phyloP scores from a whole-genome alignment of 2,329 filamentous ascomycete species.

The Diaporthe eres region DNA sequence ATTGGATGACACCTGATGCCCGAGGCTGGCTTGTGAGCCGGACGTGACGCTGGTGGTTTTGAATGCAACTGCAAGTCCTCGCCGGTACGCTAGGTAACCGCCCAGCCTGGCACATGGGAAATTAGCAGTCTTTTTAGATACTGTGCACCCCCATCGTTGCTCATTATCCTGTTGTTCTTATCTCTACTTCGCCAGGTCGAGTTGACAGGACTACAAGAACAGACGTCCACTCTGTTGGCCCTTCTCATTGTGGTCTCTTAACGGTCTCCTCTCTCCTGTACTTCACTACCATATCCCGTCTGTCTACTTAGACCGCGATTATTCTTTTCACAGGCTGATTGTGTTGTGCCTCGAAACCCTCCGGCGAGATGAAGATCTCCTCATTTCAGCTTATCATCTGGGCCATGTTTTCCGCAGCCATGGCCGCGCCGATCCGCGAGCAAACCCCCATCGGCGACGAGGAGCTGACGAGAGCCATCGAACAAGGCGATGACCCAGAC shows the following conservation, averaged over 20 bases:
- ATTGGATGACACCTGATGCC: conserved; percentile 24
- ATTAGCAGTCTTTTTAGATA: conserved; percentile 3
- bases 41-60: conserved; percentile 31
- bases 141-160: conserved; percentile 12
- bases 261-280: not conserved
- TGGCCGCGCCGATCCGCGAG: conserved; percentile 5
- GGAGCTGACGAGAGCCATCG: not conserved
- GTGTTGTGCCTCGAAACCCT: not conserved
- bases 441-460: not conserved
- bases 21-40: conserved; percentile 18
- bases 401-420: not conserved
- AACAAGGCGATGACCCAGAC: not conserved
- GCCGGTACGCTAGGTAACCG: not conserved
- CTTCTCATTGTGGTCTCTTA: not conserved
- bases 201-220: conserved; percentile 10
- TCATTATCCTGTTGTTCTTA: not conserved
- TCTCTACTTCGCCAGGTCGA: not conserved
- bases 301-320: not conserved
- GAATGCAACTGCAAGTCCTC: not conserved
- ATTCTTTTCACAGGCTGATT: no score
- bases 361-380: not conserved
- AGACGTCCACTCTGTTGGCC: not conserved
- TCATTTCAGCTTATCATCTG: not conserved
- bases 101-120: conserved; percentile 8
- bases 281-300: not conserved